Percentiles rank a stretch among this genome's conserved stretches.
phyloP scores from a whole-genome alignment of 345 rosid genomes.

The Passiflora organensis region DNA sequence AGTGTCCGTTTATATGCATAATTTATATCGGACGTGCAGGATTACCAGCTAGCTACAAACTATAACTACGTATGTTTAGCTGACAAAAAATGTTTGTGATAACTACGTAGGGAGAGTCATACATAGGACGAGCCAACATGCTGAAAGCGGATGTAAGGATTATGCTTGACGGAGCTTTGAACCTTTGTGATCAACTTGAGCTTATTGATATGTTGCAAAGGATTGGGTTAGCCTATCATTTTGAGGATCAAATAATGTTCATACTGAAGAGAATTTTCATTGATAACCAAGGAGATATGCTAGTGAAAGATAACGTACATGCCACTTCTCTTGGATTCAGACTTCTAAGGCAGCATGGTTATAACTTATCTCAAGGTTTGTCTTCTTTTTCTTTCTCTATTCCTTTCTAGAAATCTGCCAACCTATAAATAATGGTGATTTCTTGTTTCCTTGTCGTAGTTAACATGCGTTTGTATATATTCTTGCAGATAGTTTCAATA shows the following conservation, averaged over 20 bases:
- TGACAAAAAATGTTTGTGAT: neutral
- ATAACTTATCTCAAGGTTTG: slow-evolving; percentile 1
- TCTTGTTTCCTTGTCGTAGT: too few species aligned
- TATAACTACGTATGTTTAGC: neutral
- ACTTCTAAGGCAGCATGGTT: slow-evolving; percentile 8
- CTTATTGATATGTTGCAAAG: slow-evolving; percentile 1
- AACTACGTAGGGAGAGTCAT: neutral
- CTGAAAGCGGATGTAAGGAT: neutral
- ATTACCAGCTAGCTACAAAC: neutral
- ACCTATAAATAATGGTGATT: neutral
- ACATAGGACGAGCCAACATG: neutral
- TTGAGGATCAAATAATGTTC: neutral
- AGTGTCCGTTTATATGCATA: neutral
- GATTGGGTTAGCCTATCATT: neutral
- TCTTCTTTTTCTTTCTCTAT: neutral
- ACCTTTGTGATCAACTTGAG: neutral
- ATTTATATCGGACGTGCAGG: neutral
- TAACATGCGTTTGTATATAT: too few species aligned
- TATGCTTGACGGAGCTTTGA: neutral
- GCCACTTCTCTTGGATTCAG: slow-evolving; percentile 8
- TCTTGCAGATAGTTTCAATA: slow-evolving; percentile 22
- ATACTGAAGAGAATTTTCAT: neutral
- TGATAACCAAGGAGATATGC: neutral
- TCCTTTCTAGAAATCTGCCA: too few species aligned
- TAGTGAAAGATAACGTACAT: neutral